Conservation (phyloP, 2,329 filamentous ascomycete genomes). For the Penicillium freii region DNA sequence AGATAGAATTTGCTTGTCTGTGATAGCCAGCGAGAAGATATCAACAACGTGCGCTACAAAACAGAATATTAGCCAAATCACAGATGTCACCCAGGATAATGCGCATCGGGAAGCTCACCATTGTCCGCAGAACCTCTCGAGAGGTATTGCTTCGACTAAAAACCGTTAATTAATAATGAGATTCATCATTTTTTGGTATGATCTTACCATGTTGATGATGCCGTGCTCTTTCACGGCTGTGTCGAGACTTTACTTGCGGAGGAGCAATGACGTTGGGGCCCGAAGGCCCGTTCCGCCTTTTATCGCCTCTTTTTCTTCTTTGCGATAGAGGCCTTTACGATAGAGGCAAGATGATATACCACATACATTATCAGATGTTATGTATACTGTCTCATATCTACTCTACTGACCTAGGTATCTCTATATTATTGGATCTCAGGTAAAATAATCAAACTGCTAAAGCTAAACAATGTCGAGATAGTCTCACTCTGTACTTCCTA, state of each 20-base stretch:
- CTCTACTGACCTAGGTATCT: background rate
- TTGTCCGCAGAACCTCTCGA: conserved; percentile 87
- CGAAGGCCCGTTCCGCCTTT: conserved; percentile 2
- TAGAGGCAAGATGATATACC: background rate
- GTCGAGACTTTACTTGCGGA: conserved; percentile 5
- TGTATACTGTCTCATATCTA: background rate
- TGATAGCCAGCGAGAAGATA: conserved; percentile 79
- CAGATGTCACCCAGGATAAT: background rate
- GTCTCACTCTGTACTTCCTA: background rate
- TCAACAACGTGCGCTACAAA: conserved; percentile 72
- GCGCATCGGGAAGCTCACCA: conserved; percentile 54
- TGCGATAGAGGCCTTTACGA: too few relatives aligned
- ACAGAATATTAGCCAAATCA: conserved; percentile 26
- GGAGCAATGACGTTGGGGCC: conserved; percentile 8
- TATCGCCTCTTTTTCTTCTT: background rate
- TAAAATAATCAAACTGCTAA: background rate
- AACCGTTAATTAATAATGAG: conserved; percentile 3
- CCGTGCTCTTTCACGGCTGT: background rate
- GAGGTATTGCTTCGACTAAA: conserved; percentile 95
- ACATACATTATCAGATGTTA: background rate
- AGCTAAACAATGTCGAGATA: background rate
- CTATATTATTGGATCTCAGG: background rate
- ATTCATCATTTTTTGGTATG: conserved; percentile 8
- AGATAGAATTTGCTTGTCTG: conserved; percentile 70
- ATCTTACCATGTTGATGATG: background rate